These are phyloP conservation scores for Cordia subcordata DNA, from an alignment of 257 asterid species.

Conservation along the genomic window DNA sequence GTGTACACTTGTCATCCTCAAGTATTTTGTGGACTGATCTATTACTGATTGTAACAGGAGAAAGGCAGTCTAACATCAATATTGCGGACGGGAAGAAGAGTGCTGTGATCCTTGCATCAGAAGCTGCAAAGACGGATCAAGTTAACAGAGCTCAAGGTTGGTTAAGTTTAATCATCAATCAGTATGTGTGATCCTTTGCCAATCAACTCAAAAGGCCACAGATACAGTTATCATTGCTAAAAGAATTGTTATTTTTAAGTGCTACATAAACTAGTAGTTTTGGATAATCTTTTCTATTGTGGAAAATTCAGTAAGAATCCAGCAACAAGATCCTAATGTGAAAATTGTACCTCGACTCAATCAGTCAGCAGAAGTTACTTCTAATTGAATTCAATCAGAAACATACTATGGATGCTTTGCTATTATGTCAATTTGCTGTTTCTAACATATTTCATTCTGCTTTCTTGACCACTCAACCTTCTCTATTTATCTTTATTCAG, in stretches of 20 bases:
- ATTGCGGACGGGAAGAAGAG: conserved; percentile 73
- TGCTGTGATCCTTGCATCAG: conserved; percentile 75
- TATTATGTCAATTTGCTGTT: too few species aligned
- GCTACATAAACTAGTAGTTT: too few species aligned
- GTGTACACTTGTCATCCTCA: neutral
- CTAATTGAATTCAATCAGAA: neutral
- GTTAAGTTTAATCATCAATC: conserved; percentile 8
- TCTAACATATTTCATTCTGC: neutral
- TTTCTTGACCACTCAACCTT: neutral
- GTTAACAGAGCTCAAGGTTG: conserved; percentile 82
- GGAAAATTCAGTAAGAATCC: too few species aligned
- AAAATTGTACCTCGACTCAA: too few species aligned
- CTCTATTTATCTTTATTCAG: conserved; percentile 25
- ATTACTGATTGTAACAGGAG: conserved; percentile 43
- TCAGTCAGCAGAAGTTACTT: neutral
- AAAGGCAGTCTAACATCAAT: conserved; percentile 81
- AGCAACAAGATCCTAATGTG: too few species aligned
- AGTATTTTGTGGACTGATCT: neutral
- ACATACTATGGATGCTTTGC: too few species aligned
- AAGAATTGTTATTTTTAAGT: too few species aligned
- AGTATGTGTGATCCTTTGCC: too few species aligned
- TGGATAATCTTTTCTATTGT: too few species aligned
- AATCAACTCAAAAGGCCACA: too few species aligned
- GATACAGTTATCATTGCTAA: too few species aligned
- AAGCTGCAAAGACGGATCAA: conserved; percentile 82